Evolutionary conservation across 2,329 filamentous ascomycete species (phyloP).

Genomic region (Blumeria hordei): DNA sequence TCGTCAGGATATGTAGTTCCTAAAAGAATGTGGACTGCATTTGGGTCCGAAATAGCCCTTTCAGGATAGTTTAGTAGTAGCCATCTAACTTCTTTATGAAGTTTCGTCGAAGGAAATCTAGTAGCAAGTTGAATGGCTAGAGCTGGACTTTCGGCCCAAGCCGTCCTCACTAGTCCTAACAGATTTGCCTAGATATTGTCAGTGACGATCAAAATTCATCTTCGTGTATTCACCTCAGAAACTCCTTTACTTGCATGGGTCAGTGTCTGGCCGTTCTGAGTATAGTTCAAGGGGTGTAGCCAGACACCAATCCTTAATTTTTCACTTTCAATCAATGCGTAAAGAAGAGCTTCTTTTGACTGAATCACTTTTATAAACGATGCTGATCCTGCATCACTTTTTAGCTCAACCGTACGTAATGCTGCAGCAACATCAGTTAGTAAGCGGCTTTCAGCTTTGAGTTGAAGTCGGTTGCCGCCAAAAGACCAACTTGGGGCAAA

Average conservation of each 20-base stretch:
- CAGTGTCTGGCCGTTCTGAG: constrained; percentile 21
- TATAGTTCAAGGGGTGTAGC: constrained; percentile 56
- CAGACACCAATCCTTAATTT: constrained; percentile 66
- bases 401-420: constrained; percentile 36
- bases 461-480: constrained; percentile 74
- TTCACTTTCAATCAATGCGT: constrained; percentile 63
- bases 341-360: constrained; percentile 62
- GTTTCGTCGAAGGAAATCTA: constrained; percentile 51
- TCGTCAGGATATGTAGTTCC: constrained; percentile 54
- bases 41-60: constrained; percentile 56
- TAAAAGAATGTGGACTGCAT: constrained; percentile 62
- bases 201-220: constrained; percentile 2
- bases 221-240: constrained; percentile 16
- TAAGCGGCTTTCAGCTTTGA: constrained; percentile 76
- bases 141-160: constrained; percentile 67
- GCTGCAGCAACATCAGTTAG: constrained; percentile 49
- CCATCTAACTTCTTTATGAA: constrained; percentile 55
- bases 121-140: constrained; percentile 68
- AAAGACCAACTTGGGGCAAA: constrained; percentile 76
- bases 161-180: constrained; percentile 44
- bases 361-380: constrained; percentile 36
- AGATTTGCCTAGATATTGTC: constrained; percentile 17
- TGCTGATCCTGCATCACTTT: constrained; percentile 21
- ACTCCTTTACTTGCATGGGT: constrained; percentile 16
- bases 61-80: constrained; percentile 64